Evolutionary conservation across 2,329 filamentous ascomycete genomes (phyloP), one percentile per base, ranked within the genome.

Genomic region (Orbilia blumenaviensis): DNA sequence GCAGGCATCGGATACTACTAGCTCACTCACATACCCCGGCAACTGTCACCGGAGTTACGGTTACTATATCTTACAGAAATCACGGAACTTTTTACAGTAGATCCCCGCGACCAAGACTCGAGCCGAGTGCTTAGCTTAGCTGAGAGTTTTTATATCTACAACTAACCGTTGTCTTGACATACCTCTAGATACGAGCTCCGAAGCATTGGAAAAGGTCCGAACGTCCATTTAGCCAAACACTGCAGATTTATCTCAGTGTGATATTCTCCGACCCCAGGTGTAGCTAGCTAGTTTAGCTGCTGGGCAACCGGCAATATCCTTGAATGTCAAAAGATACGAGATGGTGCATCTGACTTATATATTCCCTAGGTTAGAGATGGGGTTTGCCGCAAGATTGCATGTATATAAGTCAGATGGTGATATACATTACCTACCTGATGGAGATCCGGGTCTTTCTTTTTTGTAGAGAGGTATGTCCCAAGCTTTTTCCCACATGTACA

Each of bases 181-280:
- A 16, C 38, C 4, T 42, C 14, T n/a, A 50, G 46, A 50, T 32
- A n/a, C 25, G 46, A 50, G 38, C n/a, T 32, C 3, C 36, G 36
- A 50, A 23, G 44, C 18, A 14, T 12, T 32, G 3, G 21, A 21
- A 34, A 5, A 38, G 25, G 16, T 56, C 16, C 32, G 32, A 32
- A 38, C 2, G 23, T 56, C 12, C 6, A 66, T 66, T 66, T 66
- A 66, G 62, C 52, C 52, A 60, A 68, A 68, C 41, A 32, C 6
- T 18, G 25, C 25, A 32, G 48, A 21, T 23, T 23, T 46, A 46
- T 25, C 7, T 54, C n/a, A 54, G 32, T 32, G 6, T 29, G 32
- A 58, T n/a, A 67, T 68, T 61, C 64, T 61, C 64, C 52, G 64
- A 68, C 41, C 64, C 64, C 21, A 36, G 63, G 8, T 38, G 32